Conservation (phyloP, 148 eudicot genomes). For the Simmondsia chinensis region DNA sequence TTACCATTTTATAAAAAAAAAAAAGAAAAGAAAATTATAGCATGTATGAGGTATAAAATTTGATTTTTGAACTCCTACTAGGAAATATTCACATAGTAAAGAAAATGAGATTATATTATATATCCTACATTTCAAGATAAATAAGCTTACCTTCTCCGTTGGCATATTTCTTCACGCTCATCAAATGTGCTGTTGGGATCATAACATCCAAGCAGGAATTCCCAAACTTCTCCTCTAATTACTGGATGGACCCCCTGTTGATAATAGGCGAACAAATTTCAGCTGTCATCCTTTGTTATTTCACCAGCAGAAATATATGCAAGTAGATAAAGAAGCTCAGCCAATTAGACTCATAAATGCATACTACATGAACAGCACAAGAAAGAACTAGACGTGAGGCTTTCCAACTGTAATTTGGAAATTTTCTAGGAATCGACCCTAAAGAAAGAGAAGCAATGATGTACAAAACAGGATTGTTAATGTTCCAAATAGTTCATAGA, state of each 20-base stretch:
- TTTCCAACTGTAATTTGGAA: neutral
- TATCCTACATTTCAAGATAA: too few species aligned
- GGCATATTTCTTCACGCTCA: constrained; percentile 66
- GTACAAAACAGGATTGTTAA: too few species aligned
- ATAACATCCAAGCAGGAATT: constrained; percentile 91
- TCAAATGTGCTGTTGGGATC: constrained; percentile 87
- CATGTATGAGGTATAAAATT: too few species aligned
- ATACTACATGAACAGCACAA: neutral
- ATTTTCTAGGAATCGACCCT: too few species aligned
- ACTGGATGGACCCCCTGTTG: constrained; percentile 92
- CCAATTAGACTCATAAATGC: neutral
- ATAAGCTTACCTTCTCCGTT: constrained; percentile 57
- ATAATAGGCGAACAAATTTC: constrained; percentile 5
- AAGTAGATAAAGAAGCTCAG: neutral
- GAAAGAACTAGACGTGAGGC: neutral
- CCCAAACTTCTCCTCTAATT: constrained; percentile 99
- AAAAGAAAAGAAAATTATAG: too few species aligned
- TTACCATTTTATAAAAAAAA: too few species aligned
- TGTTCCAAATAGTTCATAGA: too few species aligned
- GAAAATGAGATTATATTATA: too few species aligned
- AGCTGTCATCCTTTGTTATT: neutral
- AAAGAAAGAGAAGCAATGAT: too few species aligned
- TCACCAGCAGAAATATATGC: neutral
- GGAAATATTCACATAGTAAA: too few species aligned
- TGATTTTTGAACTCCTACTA: too few species aligned